Conservation (phyloP, 1,284 basidiomycete genomes). For the Ustilago loliicola region DNA sequence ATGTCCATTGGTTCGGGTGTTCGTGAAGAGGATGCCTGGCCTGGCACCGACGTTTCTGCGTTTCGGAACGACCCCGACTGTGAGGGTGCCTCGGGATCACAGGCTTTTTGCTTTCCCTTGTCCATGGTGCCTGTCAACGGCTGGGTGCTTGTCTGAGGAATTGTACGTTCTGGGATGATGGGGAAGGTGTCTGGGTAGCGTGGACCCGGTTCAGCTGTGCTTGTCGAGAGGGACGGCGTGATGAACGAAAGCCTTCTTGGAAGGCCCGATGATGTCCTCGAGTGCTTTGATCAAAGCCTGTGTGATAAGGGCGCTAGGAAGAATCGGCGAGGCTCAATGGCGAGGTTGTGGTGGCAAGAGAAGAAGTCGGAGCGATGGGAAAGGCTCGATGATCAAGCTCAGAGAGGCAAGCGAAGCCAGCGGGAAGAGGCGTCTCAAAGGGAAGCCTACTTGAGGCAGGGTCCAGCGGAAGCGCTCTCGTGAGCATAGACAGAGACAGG, state of each 20-base stretch:
- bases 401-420: background rate
- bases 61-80: background rate
- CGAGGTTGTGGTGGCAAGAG: background rate
- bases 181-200: background rate
- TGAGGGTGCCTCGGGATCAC: conserved; percentile 7
- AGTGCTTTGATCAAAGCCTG: background rate
- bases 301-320: background rate
- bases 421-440: background rate
- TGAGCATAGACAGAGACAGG: background rate
- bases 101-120: conserved; percentile 35
- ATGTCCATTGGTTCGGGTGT: conserved; percentile 18
- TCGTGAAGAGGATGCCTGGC: conserved; percentile 14
- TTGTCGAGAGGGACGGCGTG: no score
- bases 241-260: background rate
- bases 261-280: background rate
- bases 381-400: background rate
- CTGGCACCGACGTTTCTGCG: background rate
- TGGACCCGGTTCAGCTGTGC: background rate
- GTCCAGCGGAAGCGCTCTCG: background rate
- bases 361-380: background rate
- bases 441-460: background rate
- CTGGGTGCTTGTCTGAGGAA: no score
- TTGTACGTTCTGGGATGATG: background rate
- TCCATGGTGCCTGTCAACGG: conserved; percentile 7
- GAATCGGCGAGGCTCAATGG: background rate